phyloP scores from a whole-genome alignment of 768 basidiomycete genomes.

The Hericium coralloides region DNA sequence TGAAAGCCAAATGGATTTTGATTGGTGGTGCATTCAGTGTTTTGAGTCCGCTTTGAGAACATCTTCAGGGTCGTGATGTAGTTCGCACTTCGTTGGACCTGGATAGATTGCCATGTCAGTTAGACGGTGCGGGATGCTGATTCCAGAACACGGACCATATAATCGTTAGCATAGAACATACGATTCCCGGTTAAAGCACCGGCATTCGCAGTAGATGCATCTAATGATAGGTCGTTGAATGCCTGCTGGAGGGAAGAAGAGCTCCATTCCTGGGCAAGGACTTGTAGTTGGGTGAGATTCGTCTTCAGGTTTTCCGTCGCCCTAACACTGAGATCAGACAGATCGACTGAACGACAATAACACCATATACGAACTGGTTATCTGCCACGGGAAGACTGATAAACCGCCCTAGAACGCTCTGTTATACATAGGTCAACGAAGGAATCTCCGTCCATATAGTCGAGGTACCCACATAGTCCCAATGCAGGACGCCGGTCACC shows the following conservation, averaged over 20 bases:
- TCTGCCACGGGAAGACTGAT: slow-evolving; percentile 49
- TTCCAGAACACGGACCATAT: slow-evolving; percentile 36
- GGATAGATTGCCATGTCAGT: neutral
- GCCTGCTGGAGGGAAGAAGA: slow-evolving; percentile 33
- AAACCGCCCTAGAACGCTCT: slow-evolving; percentile 55
- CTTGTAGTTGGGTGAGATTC: slow-evolving; percentile 42
- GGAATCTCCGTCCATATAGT: neutral
- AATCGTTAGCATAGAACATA: slow-evolving; percentile 59
- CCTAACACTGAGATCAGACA: slow-evolving; percentile 22
- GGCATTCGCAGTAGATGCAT: slow-evolving; percentile 41
- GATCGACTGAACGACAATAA: neutral
- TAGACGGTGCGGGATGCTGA: too few relatives aligned
- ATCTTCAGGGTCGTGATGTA: slow-evolving; percentile 55
- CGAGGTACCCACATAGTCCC: slow-evolving; percentile 50
- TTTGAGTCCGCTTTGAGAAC: slow-evolving; percentile 47
- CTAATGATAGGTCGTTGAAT: slow-evolving; percentile 28
- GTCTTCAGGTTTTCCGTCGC: slow-evolving; percentile 43
- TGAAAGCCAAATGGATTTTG: slow-evolving; percentile 67
- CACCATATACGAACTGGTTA: slow-evolving; percentile 19
- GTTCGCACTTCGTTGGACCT: slow-evolving; percentile 53
- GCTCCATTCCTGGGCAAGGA: slow-evolving; percentile 43
- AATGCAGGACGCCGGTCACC: slow-evolving; percentile 46
- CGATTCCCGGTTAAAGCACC: slow-evolving; percentile 46
- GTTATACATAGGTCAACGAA: neutral
- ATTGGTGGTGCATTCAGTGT: slow-evolving; percentile 53